Conservation (phyloP, 768 basidiomycete genomes). For the Mycena rebaudengoi region DNA sequence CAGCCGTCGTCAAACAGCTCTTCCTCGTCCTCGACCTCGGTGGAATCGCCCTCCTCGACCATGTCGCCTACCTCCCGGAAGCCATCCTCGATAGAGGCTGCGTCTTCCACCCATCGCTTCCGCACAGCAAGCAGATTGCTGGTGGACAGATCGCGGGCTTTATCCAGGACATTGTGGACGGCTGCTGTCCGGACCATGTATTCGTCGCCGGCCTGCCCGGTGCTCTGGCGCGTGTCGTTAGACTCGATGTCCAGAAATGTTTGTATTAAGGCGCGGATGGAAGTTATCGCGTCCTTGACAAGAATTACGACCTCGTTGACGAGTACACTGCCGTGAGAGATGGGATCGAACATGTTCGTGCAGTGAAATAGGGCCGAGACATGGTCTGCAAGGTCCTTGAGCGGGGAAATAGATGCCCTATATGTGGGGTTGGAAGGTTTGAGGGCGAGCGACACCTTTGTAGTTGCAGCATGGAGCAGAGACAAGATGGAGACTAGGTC, state of each 20-base stretch:
- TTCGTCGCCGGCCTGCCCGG: constrained; percentile 46
- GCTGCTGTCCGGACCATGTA: constrained; percentile 65
- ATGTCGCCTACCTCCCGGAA: constrained; percentile 66
- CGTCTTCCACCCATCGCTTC: constrained; percentile 59
- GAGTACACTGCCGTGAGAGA: constrained; percentile 56
- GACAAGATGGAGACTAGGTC: constrained; percentile 68
- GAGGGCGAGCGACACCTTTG: constrained; percentile 69
- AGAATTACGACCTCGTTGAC: constrained; percentile 50
- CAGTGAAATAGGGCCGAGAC: constrained; percentile 61
- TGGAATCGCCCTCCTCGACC: constrained; percentile 47
- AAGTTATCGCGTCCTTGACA: constrained; percentile 51
- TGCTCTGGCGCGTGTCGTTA: constrained; percentile 24
- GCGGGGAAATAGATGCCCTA: constrained; percentile 56
- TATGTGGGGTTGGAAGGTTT: constrained; percentile 66
- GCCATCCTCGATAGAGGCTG: constrained; percentile 68
- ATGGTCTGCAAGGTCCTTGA: constrained; percentile 62
- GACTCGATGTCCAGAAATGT: constrained; percentile 50
- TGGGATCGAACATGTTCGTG: constrained; percentile 49
- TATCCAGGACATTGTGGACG: constrained; percentile 69
- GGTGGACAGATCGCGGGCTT: constrained; percentile 58
- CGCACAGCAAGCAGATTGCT: constrained; percentile 67
- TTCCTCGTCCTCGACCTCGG: constrained; percentile 38
- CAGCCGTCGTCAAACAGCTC: constrained; percentile 58
- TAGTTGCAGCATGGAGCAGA: constrained; percentile 62
- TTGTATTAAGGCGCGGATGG: constrained; percentile 53